These are phyloP conservation scores for Emmonsiellopsis sp. DNA, from an alignment of 2,329 filamentous ascomycete species.

Conservation along the genomic window DNA sequence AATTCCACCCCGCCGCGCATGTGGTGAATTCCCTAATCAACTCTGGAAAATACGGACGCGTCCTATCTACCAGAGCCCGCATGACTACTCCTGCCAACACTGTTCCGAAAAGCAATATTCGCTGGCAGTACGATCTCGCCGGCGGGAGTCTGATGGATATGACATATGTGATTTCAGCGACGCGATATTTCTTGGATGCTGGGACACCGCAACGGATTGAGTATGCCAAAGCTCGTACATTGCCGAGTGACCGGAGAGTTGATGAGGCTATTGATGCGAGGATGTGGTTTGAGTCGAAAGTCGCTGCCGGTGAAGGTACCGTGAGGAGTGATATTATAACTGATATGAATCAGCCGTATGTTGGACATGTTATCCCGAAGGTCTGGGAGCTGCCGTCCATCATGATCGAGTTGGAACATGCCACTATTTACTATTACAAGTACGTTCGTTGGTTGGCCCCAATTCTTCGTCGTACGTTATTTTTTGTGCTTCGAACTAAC, in stretches of 20 bases:
- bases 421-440: slow-evolving; percentile 19
- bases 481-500: not conserved
- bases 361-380: slow-evolving; percentile 18
- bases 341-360: slow-evolving; percentile 20
- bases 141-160: slow-evolving; percentile 34
- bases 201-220: slow-evolving; percentile 21
- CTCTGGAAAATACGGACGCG: slow-evolving; percentile 22
- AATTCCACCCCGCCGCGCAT: slow-evolving; percentile 35
- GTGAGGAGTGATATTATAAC: slow-evolving; percentile 24
- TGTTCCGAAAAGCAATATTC: slow-evolving; percentile 25
- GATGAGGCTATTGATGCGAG: slow-evolving; percentile 25
- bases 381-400: slow-evolving; percentile 26
- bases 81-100: slow-evolving; percentile 18
- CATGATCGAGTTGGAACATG: slow-evolving; percentile 23
- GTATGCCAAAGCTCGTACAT: slow-evolving; percentile 20
- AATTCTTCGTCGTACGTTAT: too few relatives aligned
- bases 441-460: not conserved
- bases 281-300: slow-evolving; percentile 16
- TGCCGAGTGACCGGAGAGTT: slow-evolving; percentile 18
- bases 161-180: slow-evolving; percentile 27
- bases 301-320: slow-evolving; percentile 10
- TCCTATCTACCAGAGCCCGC: slow-evolving; percentile 20
- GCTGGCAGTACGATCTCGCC: slow-evolving; percentile 29
- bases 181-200: slow-evolving; percentile 24
- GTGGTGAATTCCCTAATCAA: slow-evolving; percentile 28